phyloP scores from a whole-genome alignment of 2,329 filamentous ascomycete genomes.

The Lojkania enalia region DNA sequence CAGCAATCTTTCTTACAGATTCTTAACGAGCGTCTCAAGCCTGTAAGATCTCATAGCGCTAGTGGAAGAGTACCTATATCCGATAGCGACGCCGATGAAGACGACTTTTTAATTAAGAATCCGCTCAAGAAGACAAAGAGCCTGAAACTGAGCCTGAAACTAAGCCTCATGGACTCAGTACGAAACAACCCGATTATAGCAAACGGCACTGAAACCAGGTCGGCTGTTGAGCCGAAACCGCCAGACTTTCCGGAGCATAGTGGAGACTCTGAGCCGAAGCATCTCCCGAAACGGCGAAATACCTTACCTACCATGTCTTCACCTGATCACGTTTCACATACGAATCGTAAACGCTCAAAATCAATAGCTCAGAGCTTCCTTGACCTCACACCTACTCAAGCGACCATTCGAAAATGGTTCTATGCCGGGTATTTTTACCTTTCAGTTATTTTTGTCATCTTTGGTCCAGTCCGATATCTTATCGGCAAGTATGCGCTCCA shows the following conservation, averaged over 20 bases:
- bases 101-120: conserved; percentile 29
- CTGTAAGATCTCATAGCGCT: conserved; percentile 29
- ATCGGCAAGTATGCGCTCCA: conserved; percentile 68
- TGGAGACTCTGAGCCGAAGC: conserved; percentile 3
- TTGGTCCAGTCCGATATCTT: conserved; percentile 72
- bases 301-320: conserved; percentile 36
- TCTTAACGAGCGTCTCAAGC: conserved; percentile 41
- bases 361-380: conserved; percentile 66
- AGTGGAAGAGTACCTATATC: conserved; percentile 13
- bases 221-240: conserved; percentile 35
- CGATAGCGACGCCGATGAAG: conserved; percentile 55
- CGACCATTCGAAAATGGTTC: conserved; percentile 74
- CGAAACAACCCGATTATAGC: conserved; percentile 14
- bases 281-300: conserved; percentile 35
- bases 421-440: conserved; percentile 81
- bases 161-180: conserved; percentile 29
- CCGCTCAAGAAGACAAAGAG: conserved; percentile 30
- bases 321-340: conserved; percentile 24
- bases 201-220: conserved; percentile 28
- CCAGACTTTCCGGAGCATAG: conserved; percentile 16
- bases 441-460: conserved; percentile 65
- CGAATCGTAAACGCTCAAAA: conserved; percentile 33
- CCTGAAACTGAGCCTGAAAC: conserved; percentile 34
- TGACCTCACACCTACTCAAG: conserved; percentile 78
- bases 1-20: conserved; percentile 49